Percentiles rank a stretch among this genome's conserved stretches.
Evolutionary conservation across 23 red algal genomes (phyloP).

Genomic region (Gracilaria vermiculophylla): DNA sequence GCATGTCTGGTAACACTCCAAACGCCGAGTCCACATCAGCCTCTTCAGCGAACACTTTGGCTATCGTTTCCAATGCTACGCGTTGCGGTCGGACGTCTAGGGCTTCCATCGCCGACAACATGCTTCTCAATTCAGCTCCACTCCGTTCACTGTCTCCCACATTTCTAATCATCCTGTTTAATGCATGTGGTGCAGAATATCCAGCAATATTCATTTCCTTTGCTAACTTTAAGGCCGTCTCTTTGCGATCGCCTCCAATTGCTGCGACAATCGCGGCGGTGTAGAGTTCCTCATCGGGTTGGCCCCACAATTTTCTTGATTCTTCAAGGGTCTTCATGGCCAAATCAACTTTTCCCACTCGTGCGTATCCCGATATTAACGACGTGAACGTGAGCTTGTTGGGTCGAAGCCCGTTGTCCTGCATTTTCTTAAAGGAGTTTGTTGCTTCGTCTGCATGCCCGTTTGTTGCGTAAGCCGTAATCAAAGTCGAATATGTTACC

Average conservation of each 20-base stretch:
- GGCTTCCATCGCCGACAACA: slow-evolving; percentile 61
- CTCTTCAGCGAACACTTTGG: slow-evolving; percentile 41
- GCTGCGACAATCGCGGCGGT: slow-evolving; percentile 59
- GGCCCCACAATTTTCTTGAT: slow-evolving; percentile 12
- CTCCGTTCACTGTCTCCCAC: slow-evolving; percentile 45
- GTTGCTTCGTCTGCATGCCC: slow-evolving; percentile 33
- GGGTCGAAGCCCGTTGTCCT: slow-evolving; percentile 6
- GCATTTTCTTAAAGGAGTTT: slow-evolving; percentile 27
- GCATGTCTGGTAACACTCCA: slow-evolving; percentile 52
- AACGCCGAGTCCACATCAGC: slow-evolving; percentile 42
- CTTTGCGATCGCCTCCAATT: slow-evolving; percentile 29
- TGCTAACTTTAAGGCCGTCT: slow-evolving; percentile 28
- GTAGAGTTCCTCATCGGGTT: slow-evolving; percentile 64
- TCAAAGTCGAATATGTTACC: slow-evolving; percentile 60
- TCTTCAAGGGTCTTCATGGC: slow-evolving; percentile 65
- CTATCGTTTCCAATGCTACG: slow-evolving; percentile 34
- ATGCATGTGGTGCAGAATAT: slow-evolving; percentile 38
- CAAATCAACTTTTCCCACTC: slow-evolving; percentile 15
- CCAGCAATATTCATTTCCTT: slow-evolving; percentile 66
- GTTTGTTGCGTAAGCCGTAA: slow-evolving; percentile 41
- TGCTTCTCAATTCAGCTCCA: slow-evolving; percentile 52
- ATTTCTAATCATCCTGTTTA: slow-evolving; percentile 53
- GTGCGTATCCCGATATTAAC: slow-evolving; percentile 57
- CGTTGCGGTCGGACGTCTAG: slow-evolving; percentile 42
- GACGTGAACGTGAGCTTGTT: slow-evolving; percentile 62